These are phyloP conservation scores for Globisporangium apiculatum DNA, from an alignment of 352 stramenopile species.

Conservation along the genomic window DNA sequence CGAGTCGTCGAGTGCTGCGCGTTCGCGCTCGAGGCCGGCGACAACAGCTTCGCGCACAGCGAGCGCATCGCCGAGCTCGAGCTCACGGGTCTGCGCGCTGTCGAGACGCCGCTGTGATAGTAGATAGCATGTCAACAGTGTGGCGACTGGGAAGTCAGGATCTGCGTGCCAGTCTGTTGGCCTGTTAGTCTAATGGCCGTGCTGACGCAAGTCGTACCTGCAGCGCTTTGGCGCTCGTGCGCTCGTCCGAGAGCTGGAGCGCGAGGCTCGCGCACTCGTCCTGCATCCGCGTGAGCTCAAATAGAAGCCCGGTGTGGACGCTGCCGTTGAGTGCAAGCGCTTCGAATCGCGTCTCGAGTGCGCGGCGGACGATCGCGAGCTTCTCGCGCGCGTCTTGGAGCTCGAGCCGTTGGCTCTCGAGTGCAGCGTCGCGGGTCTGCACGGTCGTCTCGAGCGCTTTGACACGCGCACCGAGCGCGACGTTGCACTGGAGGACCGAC, in stretches of 20 bases:
- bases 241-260: conserved; percentile 55
- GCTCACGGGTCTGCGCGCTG: conserved; percentile 20
- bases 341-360: conserved; percentile 64
- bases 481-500: conserved; percentile 56
- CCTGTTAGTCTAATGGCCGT: no score
- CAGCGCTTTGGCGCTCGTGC: conserved; percentile 25
- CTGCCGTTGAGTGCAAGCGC: conserved; percentile 59
- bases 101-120: conserved; percentile 17
- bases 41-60: conserved; percentile 44
- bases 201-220: conserved; percentile 4
- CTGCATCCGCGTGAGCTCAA: conserved; percentile 68
- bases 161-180: no score
- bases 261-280: conserved; percentile 55
- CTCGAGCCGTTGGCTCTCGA: conserved; percentile 21
- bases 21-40: conserved; percentile 51
- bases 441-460: conserved; percentile 32
- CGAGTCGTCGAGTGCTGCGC: conserved; percentile 31
- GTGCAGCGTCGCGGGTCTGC: conserved; percentile 16
- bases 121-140: no score
- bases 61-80: conserved; percentile 42
- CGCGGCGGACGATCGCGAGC: conserved; percentile 59
- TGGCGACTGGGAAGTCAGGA: no score
- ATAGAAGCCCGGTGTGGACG: conserved; percentile 66
- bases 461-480: conserved; percentile 40
- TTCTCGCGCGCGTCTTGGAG: conserved; percentile 41